Percentiles rank a stretch among this genome's conserved stretches.
Conservation (phyloP, 2,329 filamentous ascomycete species). For the Aspergillus thermomutatus region DNA sequence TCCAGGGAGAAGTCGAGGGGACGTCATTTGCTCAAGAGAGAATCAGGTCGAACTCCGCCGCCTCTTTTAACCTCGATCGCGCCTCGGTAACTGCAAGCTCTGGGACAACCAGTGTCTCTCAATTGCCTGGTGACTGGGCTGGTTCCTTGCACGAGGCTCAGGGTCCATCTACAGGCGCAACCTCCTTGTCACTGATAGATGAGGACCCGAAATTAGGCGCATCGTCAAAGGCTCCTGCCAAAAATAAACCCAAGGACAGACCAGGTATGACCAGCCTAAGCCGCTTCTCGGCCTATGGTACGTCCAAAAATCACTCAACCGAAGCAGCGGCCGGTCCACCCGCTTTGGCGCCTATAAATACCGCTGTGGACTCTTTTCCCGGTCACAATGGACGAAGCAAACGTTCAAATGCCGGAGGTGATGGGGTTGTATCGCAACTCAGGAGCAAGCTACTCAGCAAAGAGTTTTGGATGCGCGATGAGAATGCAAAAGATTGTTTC, state of each 20-base stretch:
- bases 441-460: constrained; percentile 85
- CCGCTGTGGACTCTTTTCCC: constrained; percentile 21
- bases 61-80: constrained; percentile 28
- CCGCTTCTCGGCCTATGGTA: constrained; percentile 44
- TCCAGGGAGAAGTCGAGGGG: constrained; percentile 23
- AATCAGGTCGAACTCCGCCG: constrained; percentile 27
- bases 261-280: constrained; percentile 41
- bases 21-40: constrained; percentile 31
- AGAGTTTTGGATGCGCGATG: constrained; percentile 99
- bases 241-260: constrained; percentile 29
- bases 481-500: constrained; percentile 97
- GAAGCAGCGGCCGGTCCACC: constrained; percentile 46
- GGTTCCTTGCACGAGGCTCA: constrained; percentile 26
- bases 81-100: constrained; percentile 23
- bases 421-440: constrained; percentile 58
- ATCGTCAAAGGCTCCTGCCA: constrained; percentile 22
- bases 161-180: constrained; percentile 24
- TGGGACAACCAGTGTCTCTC: constrained; percentile 28
- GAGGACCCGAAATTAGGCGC: constrained; percentile 27
- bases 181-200: constrained; percentile 28
- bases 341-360: constrained; percentile 29
- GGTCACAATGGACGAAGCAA: constrained; percentile 17
- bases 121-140: constrained; percentile 25
- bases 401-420: constrained; percentile 17
- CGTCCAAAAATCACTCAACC: constrained; percentile 40